phyloP scores from a whole-genome alignment of 495 filamentous ascomycete species.

The Penicillium antarcticum region DNA sequence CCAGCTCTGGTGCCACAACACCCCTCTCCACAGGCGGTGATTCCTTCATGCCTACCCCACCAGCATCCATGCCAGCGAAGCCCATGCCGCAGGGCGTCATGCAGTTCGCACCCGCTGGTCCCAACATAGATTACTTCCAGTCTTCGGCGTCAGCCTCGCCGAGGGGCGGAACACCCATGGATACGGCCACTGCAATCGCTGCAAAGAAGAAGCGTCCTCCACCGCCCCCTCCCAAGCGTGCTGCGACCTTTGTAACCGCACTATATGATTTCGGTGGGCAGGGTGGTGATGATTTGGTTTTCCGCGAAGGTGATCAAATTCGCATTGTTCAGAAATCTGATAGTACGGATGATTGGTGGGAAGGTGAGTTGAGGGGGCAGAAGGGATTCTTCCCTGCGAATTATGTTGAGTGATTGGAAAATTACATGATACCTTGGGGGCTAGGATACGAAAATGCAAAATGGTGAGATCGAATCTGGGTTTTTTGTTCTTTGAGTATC shows the following conservation, averaged over 20 bases:
- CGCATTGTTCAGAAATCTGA: constrained; percentile 78
- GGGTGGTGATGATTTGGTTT: constrained; percentile 70
- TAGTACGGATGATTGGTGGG: constrained; percentile 94
- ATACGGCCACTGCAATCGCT: constrained; percentile 13
- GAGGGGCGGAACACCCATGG: background rate
- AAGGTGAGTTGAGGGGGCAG: constrained; percentile 73
- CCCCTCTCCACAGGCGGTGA: constrained; percentile 20
- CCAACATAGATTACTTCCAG: constrained; percentile 50
- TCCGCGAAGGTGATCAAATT: constrained; percentile 82
- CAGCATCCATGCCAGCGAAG: constrained; percentile 6
- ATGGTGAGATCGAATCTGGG: background rate
- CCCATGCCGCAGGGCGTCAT: constrained; percentile 16
- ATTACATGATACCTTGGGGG: background rate
- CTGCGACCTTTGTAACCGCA: constrained; percentile 68
- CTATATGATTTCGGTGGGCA: constrained; percentile 78
- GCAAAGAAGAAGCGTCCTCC: constrained; percentile 59
- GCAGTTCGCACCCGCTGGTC: constrained; percentile 24
- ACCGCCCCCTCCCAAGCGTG: constrained; percentile 67
- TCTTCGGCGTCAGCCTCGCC: constrained; percentile 20
- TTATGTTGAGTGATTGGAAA: constrained; percentile 53
- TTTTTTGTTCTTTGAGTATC: background rate
- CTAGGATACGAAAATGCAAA: background rate
- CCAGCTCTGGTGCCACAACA: constrained; percentile 20
- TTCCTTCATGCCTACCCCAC: constrained; percentile 14
- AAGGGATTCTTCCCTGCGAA: constrained; percentile 88